Evolutionary conservation across 768 basidiomycete genomes (phyloP).

Genomic region (Leccinum barrowsii): DNA sequence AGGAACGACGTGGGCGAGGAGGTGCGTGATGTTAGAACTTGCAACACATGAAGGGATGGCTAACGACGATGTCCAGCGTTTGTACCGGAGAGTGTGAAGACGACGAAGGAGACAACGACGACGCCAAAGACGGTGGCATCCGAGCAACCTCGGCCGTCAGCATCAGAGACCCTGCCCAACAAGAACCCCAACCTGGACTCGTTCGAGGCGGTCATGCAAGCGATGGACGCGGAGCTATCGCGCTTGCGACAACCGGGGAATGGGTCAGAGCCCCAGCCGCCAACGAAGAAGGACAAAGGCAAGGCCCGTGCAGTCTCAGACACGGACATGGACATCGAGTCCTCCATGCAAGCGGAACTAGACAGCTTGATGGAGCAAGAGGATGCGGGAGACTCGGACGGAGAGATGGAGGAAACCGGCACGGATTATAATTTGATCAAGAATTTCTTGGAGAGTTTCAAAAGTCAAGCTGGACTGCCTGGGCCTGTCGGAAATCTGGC

Average conservation of each 20-base stretch:
- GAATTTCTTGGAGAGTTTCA: slow-evolving; percentile 96
- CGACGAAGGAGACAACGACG: slow-evolving; percentile 5
- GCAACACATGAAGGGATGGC: neutral
- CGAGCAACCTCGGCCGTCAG: slow-evolving; percentile 18
- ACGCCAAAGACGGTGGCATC: slow-evolving; percentile 6
- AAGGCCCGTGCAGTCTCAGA: slow-evolving; percentile 34
- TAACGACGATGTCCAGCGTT: slow-evolving; percentile 45
- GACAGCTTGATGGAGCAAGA: slow-evolving; percentile 53
- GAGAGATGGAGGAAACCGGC: slow-evolving; percentile 42
- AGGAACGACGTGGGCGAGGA: slow-evolving; percentile 73
- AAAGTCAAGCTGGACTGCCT: slow-evolving; percentile 81
- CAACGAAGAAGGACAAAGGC: slow-evolving; percentile 48
- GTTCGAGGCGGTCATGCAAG: slow-evolving; percentile 94
- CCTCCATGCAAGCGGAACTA: slow-evolving; percentile 89
- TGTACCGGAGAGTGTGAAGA: slow-evolving; percentile 39
- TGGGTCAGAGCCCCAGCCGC: slow-evolving; percentile 15
- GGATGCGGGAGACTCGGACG: slow-evolving; percentile 49
- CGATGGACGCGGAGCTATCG: slow-evolving; percentile 84
- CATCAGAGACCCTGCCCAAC: slow-evolving; percentile 38
- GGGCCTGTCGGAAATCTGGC: slow-evolving; percentile 91
- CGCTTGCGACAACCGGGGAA: slow-evolving; percentile 35
- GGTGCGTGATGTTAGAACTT: slow-evolving; percentile 48
- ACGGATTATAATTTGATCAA: slow-evolving; percentile 92
- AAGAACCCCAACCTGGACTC: slow-evolving; percentile 77
- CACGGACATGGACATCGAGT: slow-evolving; percentile 67